Evolutionary conservation across 176 grass and related monocot species (phyloP).

Genomic region (Hsuehochloa calcarea): DNA sequence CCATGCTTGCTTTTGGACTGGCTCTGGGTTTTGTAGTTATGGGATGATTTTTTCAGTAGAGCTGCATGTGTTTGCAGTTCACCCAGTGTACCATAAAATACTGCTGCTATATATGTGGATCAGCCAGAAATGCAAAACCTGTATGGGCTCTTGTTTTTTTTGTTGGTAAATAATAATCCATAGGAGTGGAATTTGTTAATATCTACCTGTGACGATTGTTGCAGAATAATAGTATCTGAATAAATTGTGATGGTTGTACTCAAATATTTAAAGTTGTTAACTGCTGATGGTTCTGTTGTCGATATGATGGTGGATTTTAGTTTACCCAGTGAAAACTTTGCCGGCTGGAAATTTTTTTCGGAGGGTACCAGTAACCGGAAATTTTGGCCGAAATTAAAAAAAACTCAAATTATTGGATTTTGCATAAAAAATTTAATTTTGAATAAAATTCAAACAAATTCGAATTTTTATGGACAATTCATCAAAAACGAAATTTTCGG

Average conservation of each 20-base stretch:
- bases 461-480: no score
- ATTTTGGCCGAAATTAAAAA: no score
- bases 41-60: background rate
- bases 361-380: no score
- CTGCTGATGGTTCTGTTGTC: background rate
- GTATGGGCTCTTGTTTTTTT: background rate
- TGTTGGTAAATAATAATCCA: constrained; percentile 24
- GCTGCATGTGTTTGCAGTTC: background rate
- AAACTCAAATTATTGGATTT: no score
- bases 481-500: no score
- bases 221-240: constrained; percentile 5
- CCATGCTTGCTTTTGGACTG: background rate
- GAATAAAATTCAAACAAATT: no score
- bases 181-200: constrained; percentile 11
- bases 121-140: background rate
- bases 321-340: no score
- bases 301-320: background rate
- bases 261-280: background rate
- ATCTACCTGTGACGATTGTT: background rate
- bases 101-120: background rate
- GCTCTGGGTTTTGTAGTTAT: background rate
- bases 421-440: no score
- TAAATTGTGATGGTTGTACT: background rate
- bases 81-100: constrained; percentile 23
- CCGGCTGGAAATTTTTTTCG: no score